Base-by-base conservation (phyloP, 1,284 basidiomycete genomes). In the Flammula alnicola region DNA sequence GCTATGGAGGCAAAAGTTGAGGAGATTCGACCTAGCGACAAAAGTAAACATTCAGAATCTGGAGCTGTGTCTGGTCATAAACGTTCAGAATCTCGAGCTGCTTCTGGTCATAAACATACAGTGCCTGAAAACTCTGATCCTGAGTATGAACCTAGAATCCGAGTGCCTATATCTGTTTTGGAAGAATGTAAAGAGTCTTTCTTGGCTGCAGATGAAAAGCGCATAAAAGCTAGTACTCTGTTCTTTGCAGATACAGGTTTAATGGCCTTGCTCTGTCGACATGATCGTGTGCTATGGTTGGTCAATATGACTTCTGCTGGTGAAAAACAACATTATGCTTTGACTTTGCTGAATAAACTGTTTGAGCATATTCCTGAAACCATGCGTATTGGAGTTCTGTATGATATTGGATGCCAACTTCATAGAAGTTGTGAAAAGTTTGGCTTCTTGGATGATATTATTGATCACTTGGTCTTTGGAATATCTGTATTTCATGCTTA, bases 401-500 rank as follows among this genome's bases (percentile, higher is more conserved):
- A 68, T 49, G 64, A 68, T 35, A 63, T 70, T 36, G 64, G 47
- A 2, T 68, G 67, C 50, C 57, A 61, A 23, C 36, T 67, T 1
- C 49, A 67, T 27, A 51, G 62, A 0, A 62, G 57, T 45, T 63
- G 59, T 41, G 16, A 35, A 3, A 63, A 66, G 48, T 65, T 52
- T 50, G 59, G 54, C 4, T 63, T 64, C 38, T 47, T 69, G 0
- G 9, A 27, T 1, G 46, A 58, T 2, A 54, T 55, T 47, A 19
- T 57, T 1, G 27, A 42, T 11, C 57, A 58, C 5, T 45, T 69
- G 10, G 27, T 32, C 3, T 68, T 62, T 47, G 66, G 51, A n/a
- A 53, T 64, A 7, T 68, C 46, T 36, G 40, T 51, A 7, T 67
- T 69, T 41, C 67, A 69, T 58, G 66, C 66, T 1, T 71, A 63